phyloP scores from a whole-genome alignment of 768 basidiomycete species.

The Cubamyces sp. region DNA sequence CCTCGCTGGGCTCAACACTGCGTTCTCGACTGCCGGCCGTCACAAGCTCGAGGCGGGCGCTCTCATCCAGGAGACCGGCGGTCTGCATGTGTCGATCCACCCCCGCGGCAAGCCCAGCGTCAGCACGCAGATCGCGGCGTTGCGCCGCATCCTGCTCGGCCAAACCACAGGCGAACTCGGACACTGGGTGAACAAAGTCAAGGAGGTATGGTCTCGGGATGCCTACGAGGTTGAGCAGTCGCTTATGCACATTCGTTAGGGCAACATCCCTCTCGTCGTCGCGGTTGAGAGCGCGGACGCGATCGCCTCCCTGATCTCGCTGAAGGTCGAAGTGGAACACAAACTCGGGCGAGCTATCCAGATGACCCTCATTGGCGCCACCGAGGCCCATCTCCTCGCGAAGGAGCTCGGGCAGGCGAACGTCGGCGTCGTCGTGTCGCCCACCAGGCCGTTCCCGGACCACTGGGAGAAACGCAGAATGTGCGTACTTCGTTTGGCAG shows the following conservation, averaged over 20 bases:
- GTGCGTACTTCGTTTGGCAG: conserved; percentile 40
- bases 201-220: conserved; percentile 41
- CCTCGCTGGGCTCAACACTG: conserved; percentile 43
- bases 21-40: conserved; percentile 41
- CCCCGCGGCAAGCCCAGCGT: conserved; percentile 57
- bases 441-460: conserved; percentile 71
- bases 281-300: conserved; percentile 67
- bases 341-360: conserved; percentile 44
- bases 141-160: conserved; percentile 63
- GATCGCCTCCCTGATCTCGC: conserved; percentile 63
- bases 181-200: conserved; percentile 47
- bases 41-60: conserved; percentile 45
- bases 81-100: conserved; percentile 45
- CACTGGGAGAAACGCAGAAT: conserved; percentile 71
- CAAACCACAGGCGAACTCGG: conserved; percentile 45
- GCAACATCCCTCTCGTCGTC: conserved; percentile 63
- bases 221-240: neutral
- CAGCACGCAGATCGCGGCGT: conserved; percentile 75
- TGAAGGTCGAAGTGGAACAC: conserved; percentile 66
- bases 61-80: conserved; percentile 41
- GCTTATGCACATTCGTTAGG: conserved; percentile 36
- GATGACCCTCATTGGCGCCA: conserved; percentile 58
- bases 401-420: conserved; percentile 67
- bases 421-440: conserved; percentile 71
- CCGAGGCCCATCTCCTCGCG: conserved; percentile 75